Base-by-base conservation (phyloP, 1,139 yeast species). In the Saccharomyces hybrid region DNA sequence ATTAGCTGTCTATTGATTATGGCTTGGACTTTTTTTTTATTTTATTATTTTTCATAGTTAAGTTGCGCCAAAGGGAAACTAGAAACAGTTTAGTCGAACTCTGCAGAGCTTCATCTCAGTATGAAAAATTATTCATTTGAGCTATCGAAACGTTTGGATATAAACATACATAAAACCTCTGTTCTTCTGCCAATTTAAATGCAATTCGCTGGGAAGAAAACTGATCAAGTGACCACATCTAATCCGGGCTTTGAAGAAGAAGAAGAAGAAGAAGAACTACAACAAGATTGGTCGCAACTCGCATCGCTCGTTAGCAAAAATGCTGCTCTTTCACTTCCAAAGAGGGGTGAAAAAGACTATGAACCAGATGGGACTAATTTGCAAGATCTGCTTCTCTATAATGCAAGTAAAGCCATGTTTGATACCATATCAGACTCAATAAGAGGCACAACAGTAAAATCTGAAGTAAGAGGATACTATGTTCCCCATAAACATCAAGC, bases 291-390 rank as follows among this genome's bases (percentile, higher is more conserved):
- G 93, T 73, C 82, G 44, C 65, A 60, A 25, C 55, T 68, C 11
- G 61, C 70, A 41, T 62, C 58, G 57, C 46, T 64, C 47, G 60
- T 68, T 28, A 62, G 60, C 46, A 65, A 64, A 42, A 61, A 65
- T 8, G 59, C 64, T 31, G 65, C 63, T 23, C 60, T 64, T 29
- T 59, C 65, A 0, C 64, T 81, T n/a, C 86, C 85, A 1, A 81
- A 79, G 58, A 73, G 93, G 58, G 96, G 96, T 2, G 93, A 83
- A 56, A 91, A 91, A 68, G 96, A 88, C 60, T 86, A 84, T 61
- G 96, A 83, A 57, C 96, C 96, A 0, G 93, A 85, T 68, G 89
- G 91, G 0, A 84, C 95, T 0, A 65, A 69, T 2, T 73, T 78
- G 26, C 97, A 91, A 68, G 66, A 65, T 2, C 63, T 70, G 5